Percentiles rank a stretch among this genome's conserved stretches.
Evolutionary conservation across 192 early-diverging fungal species (phyloP).

Genomic region (Coemansia sp.): DNA sequence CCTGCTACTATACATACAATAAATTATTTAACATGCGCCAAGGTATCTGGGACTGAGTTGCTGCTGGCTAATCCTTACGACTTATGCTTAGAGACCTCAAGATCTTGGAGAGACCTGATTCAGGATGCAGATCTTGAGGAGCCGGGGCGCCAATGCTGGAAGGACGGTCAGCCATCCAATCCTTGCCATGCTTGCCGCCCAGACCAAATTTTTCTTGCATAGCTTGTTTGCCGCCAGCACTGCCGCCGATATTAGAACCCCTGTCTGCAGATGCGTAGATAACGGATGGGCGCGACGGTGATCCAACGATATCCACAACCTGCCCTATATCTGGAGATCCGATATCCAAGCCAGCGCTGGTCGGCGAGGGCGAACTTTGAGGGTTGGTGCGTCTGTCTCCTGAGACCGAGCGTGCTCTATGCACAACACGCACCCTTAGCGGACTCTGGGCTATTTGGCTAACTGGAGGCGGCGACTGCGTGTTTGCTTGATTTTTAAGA

Average conservation of each 20-base stretch:
- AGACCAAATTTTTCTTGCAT: conserved; percentile 35
- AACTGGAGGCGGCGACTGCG: background rate
- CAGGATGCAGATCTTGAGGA: conserved; percentile 25
- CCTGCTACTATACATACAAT: background rate
- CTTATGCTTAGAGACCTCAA: conserved; percentile 22
- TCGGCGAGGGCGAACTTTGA: background rate
- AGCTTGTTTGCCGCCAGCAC: conserved; percentile 13
- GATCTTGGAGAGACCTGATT: conserved; percentile 31
- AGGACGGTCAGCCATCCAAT: conserved; percentile 53
- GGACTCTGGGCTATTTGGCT: background rate
- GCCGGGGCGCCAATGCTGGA: conserved; percentile 36
- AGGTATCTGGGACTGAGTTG: background rate
- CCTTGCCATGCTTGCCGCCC: conserved; percentile 39
- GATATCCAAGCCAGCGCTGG: conserved; percentile 14
- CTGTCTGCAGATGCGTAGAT: conserved; percentile 31
- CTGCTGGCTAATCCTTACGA: conserved; percentile 2
- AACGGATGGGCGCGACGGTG: conserved; percentile 24
- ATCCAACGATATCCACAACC: conserved; percentile 39
- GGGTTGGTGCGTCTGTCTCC: background rate
- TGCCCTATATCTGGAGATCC: conserved; percentile 26
- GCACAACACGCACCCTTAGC: conserved; percentile 12
- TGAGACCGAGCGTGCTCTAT: conserved; percentile 9
- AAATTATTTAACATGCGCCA: background rate
- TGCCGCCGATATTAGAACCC: conserved; percentile 28
- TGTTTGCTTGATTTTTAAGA: background rate